Evolutionary conservation across 176 grass and related monocot genomes (phyloP), one percentile per base, ranked within the genome.

Genomic region (Aegilops umbellulata): DNA sequence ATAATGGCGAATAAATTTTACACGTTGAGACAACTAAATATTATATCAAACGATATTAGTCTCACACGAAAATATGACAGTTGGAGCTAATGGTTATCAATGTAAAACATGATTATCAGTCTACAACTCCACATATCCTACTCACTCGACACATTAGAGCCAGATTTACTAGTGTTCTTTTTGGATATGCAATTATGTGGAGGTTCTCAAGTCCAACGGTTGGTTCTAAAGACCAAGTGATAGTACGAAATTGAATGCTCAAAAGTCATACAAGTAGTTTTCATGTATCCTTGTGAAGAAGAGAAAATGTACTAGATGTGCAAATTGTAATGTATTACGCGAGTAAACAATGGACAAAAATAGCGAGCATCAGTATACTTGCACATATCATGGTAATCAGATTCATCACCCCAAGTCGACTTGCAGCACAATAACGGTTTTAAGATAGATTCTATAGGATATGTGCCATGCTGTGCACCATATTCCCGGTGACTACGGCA

Each of bases 281-380:
- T 19, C 51, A 74, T n/a, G 26, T 61, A 80, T 29, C 16, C 60
- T 58, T 23, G 2, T 87, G 51, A 87, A 66, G 19, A 31, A 85
- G 14, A 27, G 53, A 36, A 44, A 12, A 9, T 20, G 8, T 67
- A 8, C 39, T 87, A n/a, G 4, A 66, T 49, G 65, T 31, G 25
- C 25, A 75, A 75, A 49, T 8, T 66, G 23, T 16, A 69, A 81
- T 61, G 16, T 35, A 60, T 58, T 14, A 77, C 9, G 17, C 16
- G 34, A 53, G 65, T 83, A 49, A 69, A 17, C 5, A 58, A 16
- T 64, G 15, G 34, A 22, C 31, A 12, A 58, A 44, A 84, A 88
- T 69, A 26, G 65, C 8, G 9, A 66, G 20, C 74, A 76, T 66
- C 9, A 19, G 47, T 34, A 44, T 65, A 85, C 69, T 89, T 3